Evolutionary conservation across 2,329 filamentous ascomycete genomes (phyloP), one percentile per base, ranked within the genome.

Genomic region (Aspergillus ruber): DNA sequence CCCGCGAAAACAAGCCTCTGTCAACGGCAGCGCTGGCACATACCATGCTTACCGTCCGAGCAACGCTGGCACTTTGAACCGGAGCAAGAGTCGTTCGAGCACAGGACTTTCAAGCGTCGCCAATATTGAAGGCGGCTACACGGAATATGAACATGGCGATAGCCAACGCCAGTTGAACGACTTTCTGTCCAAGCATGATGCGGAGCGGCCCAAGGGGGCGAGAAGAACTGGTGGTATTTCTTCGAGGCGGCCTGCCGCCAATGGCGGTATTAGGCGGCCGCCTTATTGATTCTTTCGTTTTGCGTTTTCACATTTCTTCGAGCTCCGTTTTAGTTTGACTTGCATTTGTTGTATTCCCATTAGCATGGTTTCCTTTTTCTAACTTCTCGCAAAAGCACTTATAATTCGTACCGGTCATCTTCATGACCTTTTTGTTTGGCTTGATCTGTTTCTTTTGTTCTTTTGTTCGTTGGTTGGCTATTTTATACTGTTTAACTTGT

Each of bases 61-160:
- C 44, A 59, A 59, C 44, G 18, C 17, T 21, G 25, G 25, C 25
- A 58, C 64, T 10, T 52, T 70, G 15, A 62, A 52, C 41, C 62
- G 60, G 17, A 61, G 66, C 40, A 69, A 67, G 53, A 66, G 59
- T 49, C 59, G 64, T 7, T 66, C 64, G 9, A 66, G 55, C 56
- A 58, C 56, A 9, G 64, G 55, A 13, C 60, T 68, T 13, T 51
- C 58, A 6, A 50, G 49, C 32, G 55, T 51, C 21, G 52, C 52
- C 10, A 48, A 46, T 44, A 49, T 54, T 17, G 58, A 59, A 20
- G 54, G 51, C 12, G 47, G 48, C 23, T 46, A 42, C 4, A 29
- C 43, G n/a, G 39, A 35, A 12, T 49, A 47, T 21, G 46, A 44
- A 3, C 48, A 57, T 8, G 58, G 62, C 18, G 44, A 45, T 6